Evolutionary conservation across 1,284 basidiomycete genomes (phyloP).

Genomic region (Cryptococcus depauperatus): DNA sequence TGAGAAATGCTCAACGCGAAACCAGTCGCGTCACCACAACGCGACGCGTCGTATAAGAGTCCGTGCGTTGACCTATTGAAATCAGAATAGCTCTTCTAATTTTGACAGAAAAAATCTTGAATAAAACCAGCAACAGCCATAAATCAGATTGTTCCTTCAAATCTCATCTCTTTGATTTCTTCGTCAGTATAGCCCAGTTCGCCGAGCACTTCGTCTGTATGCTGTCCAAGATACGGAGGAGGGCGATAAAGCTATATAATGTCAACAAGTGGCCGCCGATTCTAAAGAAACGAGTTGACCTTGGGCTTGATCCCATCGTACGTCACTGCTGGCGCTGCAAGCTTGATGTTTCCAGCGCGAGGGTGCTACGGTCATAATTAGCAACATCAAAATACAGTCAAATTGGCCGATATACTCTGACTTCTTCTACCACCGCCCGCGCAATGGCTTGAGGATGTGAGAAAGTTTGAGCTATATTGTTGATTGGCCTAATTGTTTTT

Average conservation of each 20-base stretch:
- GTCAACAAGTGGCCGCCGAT: not conserved
- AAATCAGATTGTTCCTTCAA: constrained; percentile 43
- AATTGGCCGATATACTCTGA: constrained; percentile 49
- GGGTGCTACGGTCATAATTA: constrained; percentile 52
- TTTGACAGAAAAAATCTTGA: too few species aligned
- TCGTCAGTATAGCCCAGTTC: constrained; percentile 60
- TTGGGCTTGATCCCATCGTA: constrained; percentile 68
- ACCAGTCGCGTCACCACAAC: too few species aligned
- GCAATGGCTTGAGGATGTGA: constrained; percentile 78
- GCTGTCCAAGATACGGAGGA: constrained; percentile 76
- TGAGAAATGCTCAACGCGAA: too few species aligned
- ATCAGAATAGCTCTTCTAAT: too few species aligned
- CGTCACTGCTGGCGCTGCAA: constrained; percentile 75
- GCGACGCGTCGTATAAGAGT: not conserved
- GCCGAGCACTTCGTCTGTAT: constrained; percentile 66
- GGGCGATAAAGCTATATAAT: constrained; percentile 54
- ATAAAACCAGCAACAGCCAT: too few species aligned
- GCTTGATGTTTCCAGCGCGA: constrained; percentile 70
- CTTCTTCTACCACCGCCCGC: constrained; percentile 54
- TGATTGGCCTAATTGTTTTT: constrained; percentile 70
- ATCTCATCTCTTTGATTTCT: constrained; percentile 58
- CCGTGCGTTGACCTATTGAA: too few species aligned
- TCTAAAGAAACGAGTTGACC: constrained; percentile 13
- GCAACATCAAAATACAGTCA: not conserved
- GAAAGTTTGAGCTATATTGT: constrained; percentile 83